A percentile compares a stretch with the other conserved stretches of the same genome.
Conservation (phyloP, 2,329 filamentous ascomycete genomes). For the Xylaria sp. region DNA sequence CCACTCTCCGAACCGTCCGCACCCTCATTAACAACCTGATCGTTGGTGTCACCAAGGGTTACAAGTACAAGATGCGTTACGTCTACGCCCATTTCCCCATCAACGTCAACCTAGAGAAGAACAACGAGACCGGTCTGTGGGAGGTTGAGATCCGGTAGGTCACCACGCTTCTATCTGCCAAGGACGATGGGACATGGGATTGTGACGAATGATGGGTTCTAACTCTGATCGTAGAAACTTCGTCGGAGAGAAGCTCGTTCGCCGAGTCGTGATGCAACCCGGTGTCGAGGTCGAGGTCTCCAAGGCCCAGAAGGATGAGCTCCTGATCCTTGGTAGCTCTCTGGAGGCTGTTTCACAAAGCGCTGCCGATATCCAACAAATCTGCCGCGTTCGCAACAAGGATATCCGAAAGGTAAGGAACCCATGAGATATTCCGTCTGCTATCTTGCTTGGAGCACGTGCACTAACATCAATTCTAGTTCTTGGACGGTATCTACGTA, state of each 20-base stretch:
- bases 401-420: constrained; percentile 96
- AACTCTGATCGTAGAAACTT: constrained; percentile 77
- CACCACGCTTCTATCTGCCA: constrained; percentile 28
- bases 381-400: constrained; percentile 99
- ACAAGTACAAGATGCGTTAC: constrained; percentile 99
- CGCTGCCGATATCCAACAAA: constrained; percentile 99
- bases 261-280: constrained; percentile 86
- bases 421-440: background rate
- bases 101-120: constrained; percentile 99
- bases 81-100: constrained; percentile 99
- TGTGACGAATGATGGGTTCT: constrained; percentile 43
- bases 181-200: constrained; percentile 26
- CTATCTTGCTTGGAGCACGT: background rate
- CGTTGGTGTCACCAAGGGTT: constrained; percentile 97
- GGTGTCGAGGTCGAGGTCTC: constrained; percentile 93
- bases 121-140: constrained; percentile 84
- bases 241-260: constrained; percentile 99
- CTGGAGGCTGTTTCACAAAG: constrained; percentile 98
- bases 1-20: constrained; percentile 96
- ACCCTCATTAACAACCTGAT: constrained; percentile 99
- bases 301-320: constrained; percentile 96
- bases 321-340: constrained; percentile 91
- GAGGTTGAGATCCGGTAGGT: constrained; percentile 98
- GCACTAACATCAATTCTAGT: constrained; percentile 64
- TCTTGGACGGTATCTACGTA: constrained; percentile 99